Base-by-base conservation (phyloP, 23 red algal species). In the Gracilariopsis chorda region DNA sequence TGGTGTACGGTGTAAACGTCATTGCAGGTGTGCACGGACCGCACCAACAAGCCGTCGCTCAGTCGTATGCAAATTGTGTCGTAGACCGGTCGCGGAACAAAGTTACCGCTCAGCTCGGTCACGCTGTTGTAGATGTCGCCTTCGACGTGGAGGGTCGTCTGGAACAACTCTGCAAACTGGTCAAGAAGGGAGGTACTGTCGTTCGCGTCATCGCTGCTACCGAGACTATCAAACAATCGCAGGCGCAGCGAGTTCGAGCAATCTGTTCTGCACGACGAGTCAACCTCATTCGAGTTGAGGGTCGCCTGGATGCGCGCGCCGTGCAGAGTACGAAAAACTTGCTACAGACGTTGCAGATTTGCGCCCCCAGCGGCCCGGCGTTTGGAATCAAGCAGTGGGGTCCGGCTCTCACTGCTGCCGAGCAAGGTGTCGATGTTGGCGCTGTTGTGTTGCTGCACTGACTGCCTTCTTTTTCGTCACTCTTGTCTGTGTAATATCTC, bases 321-420 rank as follows among this genome's bases (percentile, higher is more conserved):
- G 63, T 70, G 63, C 11, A 70, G 34, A 70, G 63, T 28, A 70
- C 63, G 1, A 70, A 70, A n/a, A 70, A 34, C 21, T 16, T 81
- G 29, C 17, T 81, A 7, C 20, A 39, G 11, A 60, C 51, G 3
- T 39, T 81, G 17, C 51, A 60, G 32, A 10, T 81, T 8, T 60
- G 21, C 24, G 77, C 56, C 27, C 77, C 77, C 2, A 60, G 37
- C 40, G 77, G 77, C 3, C 77, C 77, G 29, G 35, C 51, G 20
- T 81, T 81, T 39, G 77, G 77, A 23, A 2, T 81, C 37, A 43
- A 60, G n/a, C 51, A 81, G 48, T 81, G 37, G 51, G 77, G 51
- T 2, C 51, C 35, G 0, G 77, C 48, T 7, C n/a, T 81, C 23
- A 23, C n/a, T 21, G 34, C 77, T 39, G 77, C 77, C 1, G 77